A percentile compares a stretch with the other conserved stretches of the same genome.
These are phyloP conservation scores for Chrysosporium queenslandicum DNA, from an alignment of 2,329 filamentous ascomycete species.

Conservation along the genomic window DNA sequence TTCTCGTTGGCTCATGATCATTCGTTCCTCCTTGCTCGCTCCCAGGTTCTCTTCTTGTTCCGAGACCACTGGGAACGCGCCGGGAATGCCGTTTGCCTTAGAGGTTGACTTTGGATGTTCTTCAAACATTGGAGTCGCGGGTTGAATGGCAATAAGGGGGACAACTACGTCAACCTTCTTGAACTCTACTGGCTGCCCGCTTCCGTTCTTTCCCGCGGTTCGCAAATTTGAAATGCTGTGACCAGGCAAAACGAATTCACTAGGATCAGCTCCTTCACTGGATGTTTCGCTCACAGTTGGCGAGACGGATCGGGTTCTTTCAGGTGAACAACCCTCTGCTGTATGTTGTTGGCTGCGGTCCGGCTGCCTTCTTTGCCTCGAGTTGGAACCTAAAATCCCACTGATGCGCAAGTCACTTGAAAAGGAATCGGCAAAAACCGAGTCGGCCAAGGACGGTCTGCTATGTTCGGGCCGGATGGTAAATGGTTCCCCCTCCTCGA, in stretches of 20 bases:
- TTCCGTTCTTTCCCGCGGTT: neutral
- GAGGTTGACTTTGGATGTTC: slow-evolving; percentile 28
- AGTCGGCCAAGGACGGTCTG: slow-evolving; percentile 14
- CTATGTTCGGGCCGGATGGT: slow-evolving; percentile 22
- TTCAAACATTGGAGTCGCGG: slow-evolving; percentile 40
- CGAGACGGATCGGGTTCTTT: slow-evolving; percentile 55
- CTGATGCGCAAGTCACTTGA: slow-evolving; percentile 44
- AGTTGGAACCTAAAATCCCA: slow-evolving; percentile 36
- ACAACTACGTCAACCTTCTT: slow-evolving; percentile 17
- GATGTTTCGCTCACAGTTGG: slow-evolving; percentile 43
- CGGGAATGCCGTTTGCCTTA: slow-evolving; percentile 46
- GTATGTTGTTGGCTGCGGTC: slow-evolving; percentile 55
- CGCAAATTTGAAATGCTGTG: neutral
- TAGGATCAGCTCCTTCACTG: slow-evolving; percentile 29
- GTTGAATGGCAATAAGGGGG: slow-evolving; percentile 39
- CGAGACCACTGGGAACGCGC: neutral
- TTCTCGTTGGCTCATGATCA: neutral
- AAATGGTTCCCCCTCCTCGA: slow-evolving; percentile 8
- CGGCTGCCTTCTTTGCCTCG: neutral
- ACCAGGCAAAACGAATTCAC: slow-evolving; percentile 5
- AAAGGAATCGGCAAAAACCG: slow-evolving; percentile 29
- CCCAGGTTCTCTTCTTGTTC: neutral
- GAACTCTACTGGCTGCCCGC: neutral
- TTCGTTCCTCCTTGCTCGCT: neutral
- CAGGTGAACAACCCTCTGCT: slow-evolving; percentile 59